Evolutionary conservation across 129 eudicot genomes (phyloP).

Genomic region (Helichrysum umbraculigerum): DNA sequence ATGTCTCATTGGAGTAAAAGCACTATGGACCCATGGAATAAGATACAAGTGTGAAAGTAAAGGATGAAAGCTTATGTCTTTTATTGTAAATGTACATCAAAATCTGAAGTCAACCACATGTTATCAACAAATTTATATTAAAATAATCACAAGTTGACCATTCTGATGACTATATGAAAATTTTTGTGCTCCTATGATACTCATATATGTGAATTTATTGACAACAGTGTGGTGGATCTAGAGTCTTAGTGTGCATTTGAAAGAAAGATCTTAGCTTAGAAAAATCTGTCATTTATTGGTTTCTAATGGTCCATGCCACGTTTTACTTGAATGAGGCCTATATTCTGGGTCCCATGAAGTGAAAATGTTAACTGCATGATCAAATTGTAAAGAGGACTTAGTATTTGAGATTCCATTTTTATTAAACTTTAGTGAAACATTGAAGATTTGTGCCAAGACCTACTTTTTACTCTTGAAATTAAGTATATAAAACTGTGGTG

Average conservation of each 20-base stretch:
- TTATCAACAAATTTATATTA: no score
- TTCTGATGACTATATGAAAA: not conserved
- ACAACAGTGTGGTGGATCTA: constrained; percentile 18
- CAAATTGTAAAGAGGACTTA: not conserved
- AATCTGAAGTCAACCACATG: not conserved
- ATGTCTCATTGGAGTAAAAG: not conserved
- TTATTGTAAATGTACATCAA: not conserved
- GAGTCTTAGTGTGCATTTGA: constrained; percentile 15
- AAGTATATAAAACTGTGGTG: not conserved
- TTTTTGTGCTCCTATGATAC: constrained; percentile 2
- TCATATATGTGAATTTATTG: constrained; percentile 6
- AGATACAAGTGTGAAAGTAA: not conserved
- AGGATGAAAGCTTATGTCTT: not conserved
- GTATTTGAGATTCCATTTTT: not conserved
- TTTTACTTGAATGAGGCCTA: not conserved
- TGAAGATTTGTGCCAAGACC: not conserved
- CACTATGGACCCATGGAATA: not conserved
- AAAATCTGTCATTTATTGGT: not conserved
- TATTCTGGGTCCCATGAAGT: not conserved
- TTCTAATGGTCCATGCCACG: not conserved
- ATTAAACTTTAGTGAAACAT: not conserved
- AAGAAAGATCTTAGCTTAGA: constrained; percentile 1
- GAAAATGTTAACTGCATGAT: not conserved
- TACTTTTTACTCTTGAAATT: no score
- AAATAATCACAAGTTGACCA: not conserved